Conservation (phyloP, 352 stramenopile species). For the Thalassiosira mediterranea region DNA sequence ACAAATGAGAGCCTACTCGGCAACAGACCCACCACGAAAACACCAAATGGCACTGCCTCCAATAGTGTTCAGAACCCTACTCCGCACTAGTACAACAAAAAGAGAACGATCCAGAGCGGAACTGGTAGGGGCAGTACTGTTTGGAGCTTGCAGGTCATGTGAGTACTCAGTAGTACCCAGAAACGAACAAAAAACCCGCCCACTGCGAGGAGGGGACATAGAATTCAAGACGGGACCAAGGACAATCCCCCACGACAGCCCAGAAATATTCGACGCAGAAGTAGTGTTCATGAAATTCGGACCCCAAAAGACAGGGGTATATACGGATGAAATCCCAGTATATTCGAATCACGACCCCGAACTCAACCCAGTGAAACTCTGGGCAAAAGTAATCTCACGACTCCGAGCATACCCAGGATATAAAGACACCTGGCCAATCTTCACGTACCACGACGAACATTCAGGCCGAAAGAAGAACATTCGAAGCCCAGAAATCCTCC, state of each 20-base stretch:
- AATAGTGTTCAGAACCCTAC: not conserved
- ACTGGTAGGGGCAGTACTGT: slow-evolving; percentile 3
- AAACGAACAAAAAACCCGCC: not conserved
- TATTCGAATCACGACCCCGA: not conserved
- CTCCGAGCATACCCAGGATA: slow-evolving; percentile 16
- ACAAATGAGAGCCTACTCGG: slow-evolving; percentile 11
- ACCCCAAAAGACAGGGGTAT: slow-evolving; percentile 13
- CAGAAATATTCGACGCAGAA: not conserved
- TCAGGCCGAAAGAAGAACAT: slow-evolving; percentile 4
- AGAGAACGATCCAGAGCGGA: not conserved
- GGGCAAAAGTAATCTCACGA: not conserved
- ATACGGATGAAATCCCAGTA: slow-evolving; percentile 9
- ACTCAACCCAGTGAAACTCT: slow-evolving; percentile 11
- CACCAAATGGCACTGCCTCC: slow-evolving; percentile 13
- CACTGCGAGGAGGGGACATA: not conserved
- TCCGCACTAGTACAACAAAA: not conserved
- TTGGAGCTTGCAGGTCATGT: slow-evolving; percentile 9
- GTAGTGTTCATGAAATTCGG: slow-evolving; percentile 12
- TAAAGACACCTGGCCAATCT: not conserved
- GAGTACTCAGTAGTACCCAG: slow-evolving; percentile 14
- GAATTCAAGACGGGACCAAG: not conserved
- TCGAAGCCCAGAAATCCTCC: slow-evolving; percentile 4
- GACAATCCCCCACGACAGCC: slow-evolving; percentile 4
- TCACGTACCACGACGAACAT: slow-evolving; percentile 5
- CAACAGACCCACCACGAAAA: not conserved